Evolutionary conservation across 2,329 filamentous ascomycete genomes (phyloP), one percentile per base, ranked within the genome.

Genomic region (Didymella exigua): DNA sequence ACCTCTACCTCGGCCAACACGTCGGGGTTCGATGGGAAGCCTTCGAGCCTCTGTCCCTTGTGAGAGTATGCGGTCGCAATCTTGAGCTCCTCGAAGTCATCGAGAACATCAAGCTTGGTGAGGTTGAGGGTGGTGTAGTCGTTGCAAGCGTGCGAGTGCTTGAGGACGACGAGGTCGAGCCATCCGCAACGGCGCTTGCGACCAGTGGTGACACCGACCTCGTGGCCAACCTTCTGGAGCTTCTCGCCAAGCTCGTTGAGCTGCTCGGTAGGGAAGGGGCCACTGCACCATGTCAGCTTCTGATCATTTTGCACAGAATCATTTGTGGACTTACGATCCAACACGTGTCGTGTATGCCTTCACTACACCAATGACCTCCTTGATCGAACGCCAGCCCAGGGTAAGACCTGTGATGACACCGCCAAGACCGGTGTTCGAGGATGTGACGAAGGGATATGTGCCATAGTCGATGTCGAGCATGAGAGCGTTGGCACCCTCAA

Each of bases 11-110:
- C 77, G 24, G 82, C 82, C 14, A 91, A 78, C 30, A 82, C 72
- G 36, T 79, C 76, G 14, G 86, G 79, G 66, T 89, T 84, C 7
- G 87, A 86, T 4, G 85, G 89, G 81, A 89, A 91, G 11, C 81
- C 84, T 16, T 83, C 79, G 10, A 89, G 74, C 50, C 78, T 76
- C 67, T 82, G 69, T 37, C 83, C 84, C 45, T 83, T 81, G 68
- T 84, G 63, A 11, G 78, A 78, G 77, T 96, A 96, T 2, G 84
- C 86, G 13, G 89, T 84, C 16, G 89, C 89, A 45, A 90, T 81
- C 74, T 92, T 89, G 76, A 96, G 83, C 67, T 86, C 87, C 9
- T 84, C 80, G 71, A 96, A 91, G 27, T 84, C 84, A 71, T 92
- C 89, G 14, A 92, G 81, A 31, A 91, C 82, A 64, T 90, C 87